phyloP scores from a whole-genome alignment of 2,329 filamentous ascomycete species.

The Sporothrix phasma region DNA sequence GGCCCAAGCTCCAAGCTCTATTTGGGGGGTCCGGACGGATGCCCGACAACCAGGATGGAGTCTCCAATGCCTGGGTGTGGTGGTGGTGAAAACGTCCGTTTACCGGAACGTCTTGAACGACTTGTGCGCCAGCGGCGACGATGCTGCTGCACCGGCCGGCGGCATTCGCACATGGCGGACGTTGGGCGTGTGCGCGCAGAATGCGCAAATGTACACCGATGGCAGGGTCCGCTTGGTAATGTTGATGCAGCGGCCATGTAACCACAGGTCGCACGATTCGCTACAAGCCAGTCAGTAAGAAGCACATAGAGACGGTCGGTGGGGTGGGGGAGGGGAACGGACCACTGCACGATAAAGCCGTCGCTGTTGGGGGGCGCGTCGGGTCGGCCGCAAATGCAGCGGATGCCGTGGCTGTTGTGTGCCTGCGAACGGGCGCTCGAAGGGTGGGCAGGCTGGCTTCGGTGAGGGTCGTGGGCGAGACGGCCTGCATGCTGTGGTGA shows the following conservation, averaged over 20 bases:
- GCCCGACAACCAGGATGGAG: background rate
- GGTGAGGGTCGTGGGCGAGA: conserved; percentile 43
- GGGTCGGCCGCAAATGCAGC: conserved; percentile 46
- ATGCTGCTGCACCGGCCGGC: conserved; percentile 23
- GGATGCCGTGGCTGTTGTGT: conserved; percentile 32
- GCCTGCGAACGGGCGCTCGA: conserved; percentile 30
- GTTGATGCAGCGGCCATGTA: conserved; percentile 54
- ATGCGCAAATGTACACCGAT: conserved; percentile 53
- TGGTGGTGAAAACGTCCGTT: background rate
- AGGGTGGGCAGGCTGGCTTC: conserved; percentile 39
- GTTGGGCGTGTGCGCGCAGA: conserved; percentile 51
- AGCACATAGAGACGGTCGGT: background rate
- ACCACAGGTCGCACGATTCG: conserved; percentile 55
- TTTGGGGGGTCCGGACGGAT: too few relatives aligned
- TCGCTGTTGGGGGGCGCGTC: conserved; percentile 35
- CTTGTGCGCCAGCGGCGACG: conserved; percentile 37
- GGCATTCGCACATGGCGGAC: conserved; percentile 38
- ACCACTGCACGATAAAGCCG: conserved; percentile 56
- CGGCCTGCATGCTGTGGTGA: conserved; percentile 18
- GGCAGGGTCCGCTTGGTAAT: conserved; percentile 48
- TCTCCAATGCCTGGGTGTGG: background rate
- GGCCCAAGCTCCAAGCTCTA: too few relatives aligned
- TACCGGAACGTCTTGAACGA: conserved; percentile 37
- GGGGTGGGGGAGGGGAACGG: conserved; percentile 21
- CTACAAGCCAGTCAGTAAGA: conserved; percentile 28